Conservation (phyloP, 2,329 filamentous ascomycete species). For the Colletotrichum musae region DNA sequence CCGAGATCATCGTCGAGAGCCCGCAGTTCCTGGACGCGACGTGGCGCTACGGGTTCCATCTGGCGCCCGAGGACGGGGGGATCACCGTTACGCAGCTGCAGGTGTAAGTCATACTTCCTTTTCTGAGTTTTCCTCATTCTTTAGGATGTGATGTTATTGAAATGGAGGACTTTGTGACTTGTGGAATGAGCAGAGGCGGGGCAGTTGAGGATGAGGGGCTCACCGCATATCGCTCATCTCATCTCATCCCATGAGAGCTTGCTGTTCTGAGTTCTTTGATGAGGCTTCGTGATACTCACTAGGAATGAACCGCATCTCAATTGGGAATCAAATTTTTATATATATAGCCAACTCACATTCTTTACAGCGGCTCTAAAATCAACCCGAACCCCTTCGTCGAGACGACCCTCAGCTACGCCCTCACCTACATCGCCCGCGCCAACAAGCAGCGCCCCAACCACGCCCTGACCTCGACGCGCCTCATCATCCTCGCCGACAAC, state of each 20-base stretch:
- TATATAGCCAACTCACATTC: slow-evolving; percentile 11
- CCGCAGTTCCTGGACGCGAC: slow-evolving; percentile 90
- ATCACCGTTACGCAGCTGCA: slow-evolving; percentile 85
- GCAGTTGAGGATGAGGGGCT: slow-evolving; percentile 5
- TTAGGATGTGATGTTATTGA: not conserved
- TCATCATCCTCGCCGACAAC: slow-evolving; percentile 86
- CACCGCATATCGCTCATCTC: slow-evolving; percentile 15
- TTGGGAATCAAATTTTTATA: not conserved
- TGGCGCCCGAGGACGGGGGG: slow-evolving; percentile 80
- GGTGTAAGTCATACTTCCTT: slow-evolving; percentile 70
- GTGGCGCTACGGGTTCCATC: slow-evolving; percentile 89
- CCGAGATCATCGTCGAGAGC: slow-evolving; percentile 87
- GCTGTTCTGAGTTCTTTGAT: not conserved
- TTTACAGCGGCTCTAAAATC: slow-evolving; percentile 35
- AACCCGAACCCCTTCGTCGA: slow-evolving; percentile 88
- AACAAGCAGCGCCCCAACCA: slow-evolving; percentile 54
- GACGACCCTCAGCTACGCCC: slow-evolving; percentile 87
- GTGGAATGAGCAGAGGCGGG: not conserved
- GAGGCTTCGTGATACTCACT: not conserved
- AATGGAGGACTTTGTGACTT: not conserved
- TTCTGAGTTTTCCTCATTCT: slow-evolving; percentile 17
- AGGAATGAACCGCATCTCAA: not conserved
- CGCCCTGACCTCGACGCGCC: slow-evolving; percentile 73
- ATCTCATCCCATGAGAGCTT: not conserved
- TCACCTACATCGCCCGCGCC: slow-evolving; percentile 80